Evolutionary conservation across 495 filamentous ascomycete species (phyloP).

Genomic region (Elasticomyces elasticus): DNA sequence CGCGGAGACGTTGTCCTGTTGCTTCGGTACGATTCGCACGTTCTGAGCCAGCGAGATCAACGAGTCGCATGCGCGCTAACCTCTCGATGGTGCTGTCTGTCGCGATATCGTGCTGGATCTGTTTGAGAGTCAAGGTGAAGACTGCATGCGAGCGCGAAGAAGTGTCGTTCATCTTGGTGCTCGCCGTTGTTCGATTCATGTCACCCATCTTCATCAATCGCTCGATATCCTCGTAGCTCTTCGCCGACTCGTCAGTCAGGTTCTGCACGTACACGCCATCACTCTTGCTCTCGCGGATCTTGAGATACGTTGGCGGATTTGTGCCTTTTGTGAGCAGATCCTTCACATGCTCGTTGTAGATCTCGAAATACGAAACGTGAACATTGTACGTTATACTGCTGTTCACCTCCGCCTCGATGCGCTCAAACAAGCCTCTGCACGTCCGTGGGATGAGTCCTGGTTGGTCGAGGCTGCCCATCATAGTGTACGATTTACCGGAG

Average conservation of each 20-base stretch:
- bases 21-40: slow-evolving; percentile 93
- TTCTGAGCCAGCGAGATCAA: slow-evolving; percentile 92
- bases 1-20: slow-evolving; percentile 77
- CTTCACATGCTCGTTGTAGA: slow-evolving; percentile 98
- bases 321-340: slow-evolving; percentile 75
- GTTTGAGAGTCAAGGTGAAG: slow-evolving; percentile 95
- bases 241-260: slow-evolving; percentile 81
- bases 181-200: slow-evolving; percentile 75
- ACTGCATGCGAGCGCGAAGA: slow-evolving; percentile 90
- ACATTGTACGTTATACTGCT: slow-evolving; percentile 93
- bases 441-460: slow-evolving; percentile 95
- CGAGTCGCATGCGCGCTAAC: slow-evolving; percentile 82
- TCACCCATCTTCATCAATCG: slow-evolving; percentile 87
- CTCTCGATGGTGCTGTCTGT: slow-evolving; percentile 94
- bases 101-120: slow-evolving; percentile 88
- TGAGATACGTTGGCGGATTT: slow-evolving; percentile 80
- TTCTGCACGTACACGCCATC: slow-evolving; percentile 98
- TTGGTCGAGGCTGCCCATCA: slow-evolving; percentile 89
- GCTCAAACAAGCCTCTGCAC: slow-evolving; percentile 89
- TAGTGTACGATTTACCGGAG: slow-evolving; percentile 95
- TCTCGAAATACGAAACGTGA: slow-evolving; percentile 95
- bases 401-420: slow-evolving; percentile 73
- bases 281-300: slow-evolving; percentile 88
- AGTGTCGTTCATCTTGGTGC: slow-evolving; percentile 99
- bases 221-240: slow-evolving; percentile 69